These are phyloP conservation scores for Phoma sp. DNA, from an alignment of 2,329 filamentous ascomycete species.

Conservation along the genomic window DNA sequence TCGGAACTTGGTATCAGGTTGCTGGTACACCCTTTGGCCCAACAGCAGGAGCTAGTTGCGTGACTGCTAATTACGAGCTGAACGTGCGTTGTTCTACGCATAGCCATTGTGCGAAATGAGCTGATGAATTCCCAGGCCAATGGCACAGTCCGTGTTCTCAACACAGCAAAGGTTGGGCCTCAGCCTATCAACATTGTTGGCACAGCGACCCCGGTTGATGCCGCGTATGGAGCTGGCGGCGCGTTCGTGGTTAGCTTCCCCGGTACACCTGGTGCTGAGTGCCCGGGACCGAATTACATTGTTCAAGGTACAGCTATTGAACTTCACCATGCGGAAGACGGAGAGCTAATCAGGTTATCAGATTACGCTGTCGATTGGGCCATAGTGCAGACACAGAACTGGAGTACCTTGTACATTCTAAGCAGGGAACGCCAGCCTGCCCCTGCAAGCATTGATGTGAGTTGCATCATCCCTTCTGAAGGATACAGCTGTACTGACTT, in stretches of 20 bases:
- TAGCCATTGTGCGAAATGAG: too few species aligned
- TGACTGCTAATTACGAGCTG: slow-evolving; percentile 33
- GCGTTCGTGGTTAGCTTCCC: slow-evolving; percentile 38
- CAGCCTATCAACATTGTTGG: slow-evolving; percentile 27
- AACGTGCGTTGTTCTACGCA: slow-evolving; percentile 18
- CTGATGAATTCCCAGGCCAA: slow-evolving; percentile 20
- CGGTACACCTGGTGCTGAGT: slow-evolving; percentile 20
- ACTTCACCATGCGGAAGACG: too few species aligned
- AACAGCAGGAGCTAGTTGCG: slow-evolving; percentile 34
- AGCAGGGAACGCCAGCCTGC: slow-evolving; percentile 33
- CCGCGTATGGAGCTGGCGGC: slow-evolving; percentile 30
- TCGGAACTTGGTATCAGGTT: slow-evolving; percentile 43
- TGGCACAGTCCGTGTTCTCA: slow-evolving; percentile 34
- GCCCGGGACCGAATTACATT: slow-evolving; percentile 41
- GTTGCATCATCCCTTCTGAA: background rate
- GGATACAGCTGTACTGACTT: background rate
- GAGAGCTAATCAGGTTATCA: slow-evolving; percentile 10
- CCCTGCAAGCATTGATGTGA: slow-evolving; percentile 29
- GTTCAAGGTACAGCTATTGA: slow-evolving; percentile 30
- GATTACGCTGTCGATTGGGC: slow-evolving; percentile 37
- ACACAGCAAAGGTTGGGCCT: slow-evolving; percentile 29
- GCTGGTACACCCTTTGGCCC: slow-evolving; percentile 41
- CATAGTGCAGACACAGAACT: slow-evolving; percentile 40
- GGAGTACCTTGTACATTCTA: slow-evolving; percentile 38
- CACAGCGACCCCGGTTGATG: slow-evolving; percentile 31